Conservation (phyloP, 805 yeast genomes). For the Lipomyces lipofer region DNA sequence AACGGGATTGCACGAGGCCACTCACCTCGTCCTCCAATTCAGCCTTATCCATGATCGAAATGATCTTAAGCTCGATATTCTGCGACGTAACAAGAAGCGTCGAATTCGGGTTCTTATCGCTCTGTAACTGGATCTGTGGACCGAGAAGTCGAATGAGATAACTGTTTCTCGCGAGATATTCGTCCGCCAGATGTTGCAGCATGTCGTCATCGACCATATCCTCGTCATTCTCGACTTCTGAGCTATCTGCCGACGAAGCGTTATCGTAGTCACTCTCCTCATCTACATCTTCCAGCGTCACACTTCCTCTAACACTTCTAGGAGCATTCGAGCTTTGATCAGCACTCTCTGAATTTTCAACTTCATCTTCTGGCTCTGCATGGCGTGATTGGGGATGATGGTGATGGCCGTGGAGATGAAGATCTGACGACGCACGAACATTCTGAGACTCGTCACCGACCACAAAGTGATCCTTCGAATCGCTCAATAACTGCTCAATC, state of each 20-base stretch:
- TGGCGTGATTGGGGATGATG: slow-evolving; percentile 6
- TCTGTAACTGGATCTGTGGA: slow-evolving; percentile 78
- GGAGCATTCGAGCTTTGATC: background rate
- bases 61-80: slow-evolving; percentile 62
- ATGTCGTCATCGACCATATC: slow-evolving; percentile 29
- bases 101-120: slow-evolving; percentile 53
- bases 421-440: background rate
- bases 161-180: slow-evolving; percentile 44
- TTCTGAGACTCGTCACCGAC: slow-evolving; percentile 19
- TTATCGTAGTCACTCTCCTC: background rate
- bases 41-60: slow-evolving; percentile 58
- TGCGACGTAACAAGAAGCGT: slow-evolving; percentile 75
- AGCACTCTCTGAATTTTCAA: background rate
- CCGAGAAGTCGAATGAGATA: slow-evolving; percentile 67
- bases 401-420: slow-evolving; percentile 1
- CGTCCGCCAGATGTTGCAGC: slow-evolving; percentile 40
- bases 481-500: slow-evolving; percentile 23
- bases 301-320: slow-evolving; percentile 19
- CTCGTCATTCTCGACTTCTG: slow-evolving; percentile 50
- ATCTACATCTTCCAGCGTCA: background rate
- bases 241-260: slow-evolving; percentile 38
- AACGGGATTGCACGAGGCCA: slow-evolving; percentile 60
- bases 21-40: slow-evolving; percentile 47
- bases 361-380: too few species aligned
- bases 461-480: slow-evolving; percentile 20